These are phyloP conservation scores for Vitis riparia DNA, from an alignment of 164 flowering plant genomes.

Conservation along the genomic window DNA sequence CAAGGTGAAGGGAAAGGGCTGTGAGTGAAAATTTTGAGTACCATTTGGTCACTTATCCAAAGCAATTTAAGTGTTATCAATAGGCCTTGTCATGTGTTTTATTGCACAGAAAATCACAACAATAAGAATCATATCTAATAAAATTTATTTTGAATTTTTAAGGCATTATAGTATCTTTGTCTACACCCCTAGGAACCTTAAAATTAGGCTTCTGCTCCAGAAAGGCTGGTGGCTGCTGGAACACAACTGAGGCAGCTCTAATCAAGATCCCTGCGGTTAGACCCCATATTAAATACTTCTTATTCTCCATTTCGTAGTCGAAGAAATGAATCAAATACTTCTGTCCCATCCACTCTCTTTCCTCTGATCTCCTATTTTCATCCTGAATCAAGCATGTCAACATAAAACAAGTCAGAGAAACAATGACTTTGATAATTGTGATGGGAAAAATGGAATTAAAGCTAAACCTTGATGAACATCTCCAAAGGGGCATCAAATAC, in stretches of 20 bases:
- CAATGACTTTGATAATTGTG: background rate
- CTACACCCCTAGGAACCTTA: constrained; percentile 35
- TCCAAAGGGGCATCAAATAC: constrained; percentile 91
- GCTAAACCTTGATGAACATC: constrained; percentile 85
- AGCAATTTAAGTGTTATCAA: no score
- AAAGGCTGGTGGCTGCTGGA: constrained; percentile 70
- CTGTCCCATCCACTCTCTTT: constrained; percentile 74
- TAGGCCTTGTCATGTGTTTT: background rate
- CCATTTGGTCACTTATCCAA: no score
- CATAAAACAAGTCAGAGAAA: background rate
- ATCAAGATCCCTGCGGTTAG: constrained; percentile 86
- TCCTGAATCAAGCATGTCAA: constrained; percentile 43
- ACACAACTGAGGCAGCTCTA: constrained; percentile 82
- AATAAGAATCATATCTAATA: background rate
- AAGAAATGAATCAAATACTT: constrained; percentile 73
- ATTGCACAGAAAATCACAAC: background rate
- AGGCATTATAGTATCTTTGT: constrained; percentile 28
- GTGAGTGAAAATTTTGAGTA: no score
- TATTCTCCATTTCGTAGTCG: constrained; percentile 52
- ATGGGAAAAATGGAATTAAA: background rate
- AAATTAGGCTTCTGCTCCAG: constrained; percentile 60
- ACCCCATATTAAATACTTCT: constrained; percentile 77
- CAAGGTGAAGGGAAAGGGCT: no score
- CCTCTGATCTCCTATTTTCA: constrained; percentile 64
- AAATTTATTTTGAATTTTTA: constrained; percentile 10